phyloP scores from a whole-genome alignment of 768 basidiomycete genomes.

The Dictyophora rubrovolvata region DNA sequence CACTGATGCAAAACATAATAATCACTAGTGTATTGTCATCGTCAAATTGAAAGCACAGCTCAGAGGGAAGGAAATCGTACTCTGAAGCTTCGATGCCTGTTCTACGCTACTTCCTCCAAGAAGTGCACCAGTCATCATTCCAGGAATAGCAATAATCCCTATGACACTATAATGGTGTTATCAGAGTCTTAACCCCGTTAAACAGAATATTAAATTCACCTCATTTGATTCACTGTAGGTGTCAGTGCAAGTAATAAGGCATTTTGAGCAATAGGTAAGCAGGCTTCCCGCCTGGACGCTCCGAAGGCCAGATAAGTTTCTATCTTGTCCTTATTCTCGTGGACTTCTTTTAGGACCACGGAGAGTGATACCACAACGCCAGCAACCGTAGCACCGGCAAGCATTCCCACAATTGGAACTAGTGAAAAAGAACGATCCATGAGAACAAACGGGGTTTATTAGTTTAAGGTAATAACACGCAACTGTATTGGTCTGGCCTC shows the following conservation, averaged over 20 bases:
- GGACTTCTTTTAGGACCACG: slow-evolving; percentile 65
- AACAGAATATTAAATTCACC: slow-evolving; percentile 30
- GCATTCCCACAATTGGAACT: slow-evolving; percentile 84
- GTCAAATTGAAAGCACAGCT: neutral
- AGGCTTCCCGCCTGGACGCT: slow-evolving; percentile 75
- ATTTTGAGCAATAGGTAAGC: slow-evolving; percentile 65
- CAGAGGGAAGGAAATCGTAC: slow-evolving; percentile 13
- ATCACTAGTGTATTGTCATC: slow-evolving; percentile 36
- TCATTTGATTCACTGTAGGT: slow-evolving; percentile 82
- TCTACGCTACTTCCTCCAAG: slow-evolving; percentile 77
- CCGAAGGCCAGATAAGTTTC: slow-evolving; percentile 83
- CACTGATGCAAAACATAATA: slow-evolving; percentile 89
- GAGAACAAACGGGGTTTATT: neutral
- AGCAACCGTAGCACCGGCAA: slow-evolving; percentile 71
- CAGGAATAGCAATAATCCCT: slow-evolving; percentile 71
- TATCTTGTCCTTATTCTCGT: slow-evolving; percentile 79
- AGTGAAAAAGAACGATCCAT: neutral
- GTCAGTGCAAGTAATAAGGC: slow-evolving; percentile 72
- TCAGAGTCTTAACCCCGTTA: neutral
- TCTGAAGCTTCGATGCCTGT: slow-evolving; percentile 78
- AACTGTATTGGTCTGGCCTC: slow-evolving; percentile 77
- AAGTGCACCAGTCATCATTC: slow-evolving; percentile 90
- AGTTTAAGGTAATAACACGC: slow-evolving; percentile 13
- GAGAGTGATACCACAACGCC: slow-evolving; percentile 62
- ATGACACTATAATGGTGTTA: slow-evolving; percentile 39